Evolutionary conservation across 306 rosid species (phyloP), one percentile per base, ranked within the genome.

Genomic region (Casuarina glauca): DNA sequence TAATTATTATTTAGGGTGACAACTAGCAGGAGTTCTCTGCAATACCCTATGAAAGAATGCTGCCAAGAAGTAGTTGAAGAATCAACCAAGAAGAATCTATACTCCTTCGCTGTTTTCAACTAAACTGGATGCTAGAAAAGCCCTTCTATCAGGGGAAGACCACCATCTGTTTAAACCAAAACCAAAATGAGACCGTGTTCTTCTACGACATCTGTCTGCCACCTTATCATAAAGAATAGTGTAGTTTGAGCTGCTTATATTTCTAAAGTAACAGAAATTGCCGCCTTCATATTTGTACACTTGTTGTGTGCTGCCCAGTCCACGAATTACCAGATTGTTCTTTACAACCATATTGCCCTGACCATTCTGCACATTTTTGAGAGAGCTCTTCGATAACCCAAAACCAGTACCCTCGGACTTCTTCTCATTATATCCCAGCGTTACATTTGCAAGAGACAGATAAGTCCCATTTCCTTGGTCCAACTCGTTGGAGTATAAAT

Each of bases 201-300:
- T 80, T 69, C 69, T 75, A 66, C 35, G 54, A 86, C 99, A 96
- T 2, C 57, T 72, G 58, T 76, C 38, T 41, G 63, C 78, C 39
- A 83, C 89, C 80, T 75, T n/a, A 80, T 95, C 99, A 54, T 88
- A 81, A 9, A 90, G 87, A 76, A 92, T 86, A 20, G 95, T 89
- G 79, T 83, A 93, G 82, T 95, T 87, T 63, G 91, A 89, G 86
- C 96, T 85, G 75, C 96, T 93, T 26, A 93, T 78, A 81, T 87
- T 87, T 86, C 97, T 86, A 5, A 73, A 87, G 80, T 93, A 95
- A 74, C 97, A 95, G 16, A 61, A 64, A 35, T 62, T 75, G 54
- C 64, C 74, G 48, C 90, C 85, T 50, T 54, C 72, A 43, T 84
- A 93, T 70, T 70, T 74, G 80, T 88, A 93, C 78, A 82, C 88